Percentiles rank a stretch among this genome's conserved stretches.
These are phyloP conservation scores for Aphanomyces stellatus DNA, from an alignment of 352 stramenopile species.

Conservation along the genomic window DNA sequence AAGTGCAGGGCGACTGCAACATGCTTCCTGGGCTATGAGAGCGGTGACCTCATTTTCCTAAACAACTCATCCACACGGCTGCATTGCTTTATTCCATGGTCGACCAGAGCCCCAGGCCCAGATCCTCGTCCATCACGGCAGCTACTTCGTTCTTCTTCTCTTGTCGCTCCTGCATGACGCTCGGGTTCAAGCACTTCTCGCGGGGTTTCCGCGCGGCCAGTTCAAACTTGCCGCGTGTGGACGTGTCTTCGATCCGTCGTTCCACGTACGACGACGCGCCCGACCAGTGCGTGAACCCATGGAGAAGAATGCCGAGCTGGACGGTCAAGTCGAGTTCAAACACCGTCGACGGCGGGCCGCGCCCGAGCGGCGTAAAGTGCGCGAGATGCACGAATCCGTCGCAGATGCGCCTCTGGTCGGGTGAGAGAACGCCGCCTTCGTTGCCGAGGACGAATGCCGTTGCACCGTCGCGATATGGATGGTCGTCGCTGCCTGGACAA, in stretches of 20 bases:
- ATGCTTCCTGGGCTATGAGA: no score
- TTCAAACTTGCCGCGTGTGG: constrained; percentile 67
- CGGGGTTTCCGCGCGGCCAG: constrained; percentile 35
- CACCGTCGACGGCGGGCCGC: background rate
- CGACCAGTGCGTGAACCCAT: constrained; percentile 56
- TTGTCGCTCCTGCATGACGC: constrained; percentile 31
- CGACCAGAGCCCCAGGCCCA: constrained; percentile 29
- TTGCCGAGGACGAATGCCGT: constrained; percentile 74
- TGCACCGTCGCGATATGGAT: constrained; percentile 33
- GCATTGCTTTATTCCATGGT: background rate
- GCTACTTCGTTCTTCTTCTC: constrained; percentile 35
- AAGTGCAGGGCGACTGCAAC: no score
- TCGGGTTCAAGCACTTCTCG: constrained; percentile 31
- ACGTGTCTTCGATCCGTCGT: constrained; percentile 49
- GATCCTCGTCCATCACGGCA: constrained; percentile 29
- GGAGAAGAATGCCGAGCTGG: constrained; percentile 49
- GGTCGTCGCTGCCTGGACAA: constrained; percentile 34
- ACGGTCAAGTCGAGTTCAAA: constrained; percentile 48
- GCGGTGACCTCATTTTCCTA: no score
- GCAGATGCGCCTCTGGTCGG: constrained; percentile 53
- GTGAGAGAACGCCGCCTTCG: constrained; percentile 45
- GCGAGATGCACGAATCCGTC: constrained; percentile 55
- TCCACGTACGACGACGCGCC: constrained; percentile 38
- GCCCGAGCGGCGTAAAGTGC: constrained; percentile 20
- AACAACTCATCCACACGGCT: no score